Percentiles rank a stretch among this genome's conserved stretches.
phyloP scores from a whole-genome alignment of 345 rosid species.

The Salix exigua region DNA sequence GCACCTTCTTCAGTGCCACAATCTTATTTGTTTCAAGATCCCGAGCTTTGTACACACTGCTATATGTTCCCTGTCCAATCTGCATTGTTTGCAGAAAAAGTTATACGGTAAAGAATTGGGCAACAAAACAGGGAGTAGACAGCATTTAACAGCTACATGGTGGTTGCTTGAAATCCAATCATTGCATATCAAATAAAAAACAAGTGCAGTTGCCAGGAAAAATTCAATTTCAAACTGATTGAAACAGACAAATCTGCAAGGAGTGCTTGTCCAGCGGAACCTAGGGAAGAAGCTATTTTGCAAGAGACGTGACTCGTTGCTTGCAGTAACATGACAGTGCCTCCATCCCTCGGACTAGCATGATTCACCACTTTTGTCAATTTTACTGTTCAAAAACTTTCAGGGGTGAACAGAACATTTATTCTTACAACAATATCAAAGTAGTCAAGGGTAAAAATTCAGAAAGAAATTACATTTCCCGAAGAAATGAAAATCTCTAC shows the following conservation, averaged over 20 bases:
- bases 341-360: background rate
- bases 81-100: slow-evolving; percentile 21
- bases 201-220: background rate
- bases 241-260: background rate
- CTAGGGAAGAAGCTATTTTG: background rate
- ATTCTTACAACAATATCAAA: background rate
- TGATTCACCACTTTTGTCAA: background rate
- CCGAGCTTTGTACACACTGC: slow-evolving; percentile 67
- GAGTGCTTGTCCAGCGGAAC: background rate
- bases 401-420: background rate
- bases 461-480: too few relatives aligned
- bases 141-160: background rate
- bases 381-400: background rate
- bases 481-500: background rate
- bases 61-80: slow-evolving; percentile 82
- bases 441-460: background rate
- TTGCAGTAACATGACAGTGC: background rate
- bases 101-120: background rate
- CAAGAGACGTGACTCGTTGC: background rate
- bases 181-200: background rate
- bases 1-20: slow-evolving; percentile 72
- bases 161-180: background rate
- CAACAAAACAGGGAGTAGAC: background rate
- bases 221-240: background rate
- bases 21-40: slow-evolving; percentile 58